Conservation (phyloP, 306 rosid genomes). For the Citrullus mucosospermus region DNA sequence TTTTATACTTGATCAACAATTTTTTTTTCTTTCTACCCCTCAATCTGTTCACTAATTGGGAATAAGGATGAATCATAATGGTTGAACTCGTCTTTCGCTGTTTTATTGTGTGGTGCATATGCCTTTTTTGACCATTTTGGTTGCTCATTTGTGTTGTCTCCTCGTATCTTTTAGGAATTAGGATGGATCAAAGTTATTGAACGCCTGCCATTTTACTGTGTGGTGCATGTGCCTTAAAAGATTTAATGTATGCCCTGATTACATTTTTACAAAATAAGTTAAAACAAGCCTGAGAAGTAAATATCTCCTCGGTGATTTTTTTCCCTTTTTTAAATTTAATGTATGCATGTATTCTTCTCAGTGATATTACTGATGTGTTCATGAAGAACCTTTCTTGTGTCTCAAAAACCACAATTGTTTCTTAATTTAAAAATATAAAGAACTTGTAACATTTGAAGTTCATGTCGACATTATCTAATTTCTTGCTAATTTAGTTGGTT, state of each 20-base stretch:
- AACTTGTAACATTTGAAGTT: background rate
- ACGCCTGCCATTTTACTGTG: background rate
- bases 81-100: background rate
- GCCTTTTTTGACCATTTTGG: background rate
- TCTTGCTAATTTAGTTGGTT: background rate
- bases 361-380: background rate
- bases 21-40: background rate
- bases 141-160: background rate
- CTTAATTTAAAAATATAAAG: background rate
- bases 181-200: background rate
- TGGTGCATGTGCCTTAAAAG: background rate
- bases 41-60: background rate
- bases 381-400: background rate
- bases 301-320: background rate
- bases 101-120: background rate
- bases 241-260: background rate
- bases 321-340: background rate
- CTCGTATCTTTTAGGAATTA: background rate
- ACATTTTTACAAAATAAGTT: background rate
- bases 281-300: background rate
- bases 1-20: background rate
- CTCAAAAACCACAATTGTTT: background rate
- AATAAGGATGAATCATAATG: background rate
- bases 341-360: background rate
- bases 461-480: background rate